Conservation (phyloP, 2,329 filamentous ascomycete genomes). For the Colletotrichum scovillei region DNA sequence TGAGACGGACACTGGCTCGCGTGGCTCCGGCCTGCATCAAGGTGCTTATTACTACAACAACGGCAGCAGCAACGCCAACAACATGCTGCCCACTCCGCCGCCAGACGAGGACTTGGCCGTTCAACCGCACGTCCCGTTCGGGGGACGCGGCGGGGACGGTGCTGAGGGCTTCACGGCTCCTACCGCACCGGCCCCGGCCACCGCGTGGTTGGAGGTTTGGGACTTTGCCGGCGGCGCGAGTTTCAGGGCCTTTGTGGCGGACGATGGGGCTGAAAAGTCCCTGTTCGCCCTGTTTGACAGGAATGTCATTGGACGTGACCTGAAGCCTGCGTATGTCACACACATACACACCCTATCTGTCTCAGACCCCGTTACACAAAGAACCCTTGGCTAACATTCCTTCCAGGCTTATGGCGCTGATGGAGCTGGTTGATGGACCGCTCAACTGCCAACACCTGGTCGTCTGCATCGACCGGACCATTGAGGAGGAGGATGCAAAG, state of each 20-base stretch:
- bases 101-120: conserved; percentile 58
- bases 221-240: conserved; percentile 87
- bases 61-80: conserved; percentile 6
- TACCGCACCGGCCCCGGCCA: conserved; percentile 42
- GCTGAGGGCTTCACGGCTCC: conserved; percentile 35
- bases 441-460: conserved; percentile 83
- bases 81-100: conserved; percentile 61
- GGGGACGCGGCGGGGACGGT: conserved; percentile 26
- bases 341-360: no score
- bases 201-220: conserved; percentile 81
- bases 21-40: conserved; percentile 84
- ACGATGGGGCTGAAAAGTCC: conserved; percentile 75
- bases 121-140: conserved; percentile 37
- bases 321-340: conserved; percentile 85
- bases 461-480: conserved; percentile 81
- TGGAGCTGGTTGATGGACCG: conserved; percentile 84
- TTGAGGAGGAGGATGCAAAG: conserved; percentile 70
- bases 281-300: conserved; percentile 90
- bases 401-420: conserved; percentile 83
- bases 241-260: conserved; percentile 87
- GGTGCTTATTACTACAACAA: conserved; percentile 68
- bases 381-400: conserved; percentile 41
- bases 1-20: conserved; percentile 84
- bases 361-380: not conserved
- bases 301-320: conserved; percentile 76